Evolutionary conservation across 495 filamentous ascomycete genomes (phyloP), one percentile per base, ranked within the genome.

Genomic region (Xylaria longipes): DNA sequence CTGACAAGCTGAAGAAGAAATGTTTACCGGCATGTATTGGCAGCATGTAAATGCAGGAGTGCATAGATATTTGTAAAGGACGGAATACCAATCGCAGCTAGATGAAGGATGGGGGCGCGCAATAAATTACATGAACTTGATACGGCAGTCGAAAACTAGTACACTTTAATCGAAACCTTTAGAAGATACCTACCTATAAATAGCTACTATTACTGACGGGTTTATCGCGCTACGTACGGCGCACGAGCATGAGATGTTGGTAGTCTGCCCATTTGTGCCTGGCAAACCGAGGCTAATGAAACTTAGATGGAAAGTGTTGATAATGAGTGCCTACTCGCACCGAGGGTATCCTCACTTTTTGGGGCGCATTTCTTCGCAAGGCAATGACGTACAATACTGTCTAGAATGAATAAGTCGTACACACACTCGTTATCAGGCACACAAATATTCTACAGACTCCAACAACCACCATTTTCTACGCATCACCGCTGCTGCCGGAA

Each of bases 31-130:
- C 41, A 29, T 64, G 37, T 46, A 29, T 29, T 29, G 56, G n/a
- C 6, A 35, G 31, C 31, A 58, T 60, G 57, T 60, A 60, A n/a
- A 60, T 60, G 57, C 25, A n/a, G 43, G 39, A n/a, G 62, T 65
- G 62, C 62, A 65, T 65, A 65, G 62, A 48, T 33, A 65, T 39
- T 14, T 48, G 25, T 65, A 27, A 27, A 7, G 25, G 41, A 14
- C 15, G 62, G 62, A 33, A 29, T 45, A 48, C 33, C 41, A 43
- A 27, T 63, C 37, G 11, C 14, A 46, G 39, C 14, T 65, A 65
- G 41, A 65, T 65, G 62, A 46, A 48, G 7, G 43, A 17, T 31
- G 1, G 27, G 14, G 25, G 25, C 4, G 62, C 62, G 17, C 62
- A 65, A 65, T 43, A 48, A 65, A 65, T 11, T 3, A 60, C 57